phyloP scores from a whole-genome alignment of 1,139 yeast species.

The Yarrowia galli region DNA sequence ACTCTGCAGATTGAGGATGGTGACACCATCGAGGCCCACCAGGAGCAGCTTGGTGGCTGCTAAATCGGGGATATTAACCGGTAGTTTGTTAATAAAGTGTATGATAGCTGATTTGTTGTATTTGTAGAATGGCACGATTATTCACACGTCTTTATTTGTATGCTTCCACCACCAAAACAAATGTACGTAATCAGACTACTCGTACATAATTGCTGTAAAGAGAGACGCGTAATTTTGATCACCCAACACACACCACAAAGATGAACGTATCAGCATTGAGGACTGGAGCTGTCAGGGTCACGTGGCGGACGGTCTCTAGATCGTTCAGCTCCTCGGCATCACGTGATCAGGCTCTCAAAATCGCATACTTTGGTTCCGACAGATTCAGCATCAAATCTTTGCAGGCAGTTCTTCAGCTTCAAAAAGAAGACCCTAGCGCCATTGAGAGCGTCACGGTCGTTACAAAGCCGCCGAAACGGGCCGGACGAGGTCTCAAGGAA shows the following conservation, averaged over 20 bases:
- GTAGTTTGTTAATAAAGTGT: constrained; percentile 17
- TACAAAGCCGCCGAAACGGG: constrained; percentile 69
- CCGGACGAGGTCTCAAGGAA: constrained; percentile 68
- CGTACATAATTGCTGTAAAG: constrained; percentile 1
- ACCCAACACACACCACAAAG: background rate
- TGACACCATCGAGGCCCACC: constrained; percentile 97
- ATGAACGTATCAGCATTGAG: background rate
- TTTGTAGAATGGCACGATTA: too few relatives aligned
- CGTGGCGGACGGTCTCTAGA: background rate
- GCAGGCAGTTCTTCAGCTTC: constrained; percentile 54
- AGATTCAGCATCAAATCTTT: constrained; percentile 70
- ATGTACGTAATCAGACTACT: background rate
- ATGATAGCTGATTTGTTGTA: constrained; percentile 16
- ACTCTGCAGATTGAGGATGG: constrained; percentile 88
- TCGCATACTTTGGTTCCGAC: constrained; percentile 87
- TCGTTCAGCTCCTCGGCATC: background rate
- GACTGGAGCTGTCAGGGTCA: background rate
- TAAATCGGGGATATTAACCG: background rate
- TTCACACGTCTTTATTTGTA: too few relatives aligned
- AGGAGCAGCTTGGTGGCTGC: constrained; percentile 60
- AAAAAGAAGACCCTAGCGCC: constrained; percentile 47
- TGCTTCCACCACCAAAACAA: too few relatives aligned
- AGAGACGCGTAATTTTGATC: too few relatives aligned
- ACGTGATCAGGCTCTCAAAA: constrained; percentile 43
- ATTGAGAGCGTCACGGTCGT: constrained; percentile 65